phyloP scores from a whole-genome alignment of 148 eudicot species.

The Suaeda aralocaspica region DNA sequence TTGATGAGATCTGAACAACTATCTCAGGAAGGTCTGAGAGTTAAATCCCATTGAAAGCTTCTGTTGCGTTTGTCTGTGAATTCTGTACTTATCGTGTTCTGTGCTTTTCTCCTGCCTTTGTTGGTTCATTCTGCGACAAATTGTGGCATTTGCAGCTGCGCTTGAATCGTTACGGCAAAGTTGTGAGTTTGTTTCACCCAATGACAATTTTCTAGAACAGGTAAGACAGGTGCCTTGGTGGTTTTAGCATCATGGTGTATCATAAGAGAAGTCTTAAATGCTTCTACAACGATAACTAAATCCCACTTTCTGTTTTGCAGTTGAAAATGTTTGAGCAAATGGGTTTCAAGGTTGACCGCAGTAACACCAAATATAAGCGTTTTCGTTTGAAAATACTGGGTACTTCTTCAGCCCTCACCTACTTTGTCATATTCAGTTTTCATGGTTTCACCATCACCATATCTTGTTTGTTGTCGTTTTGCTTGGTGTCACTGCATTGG shows the following conservation, averaged over 20 bases:
- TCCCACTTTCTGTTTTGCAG: constrained; percentile 33
- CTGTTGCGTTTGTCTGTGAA: constrained; percentile 1
- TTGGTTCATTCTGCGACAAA: constrained; percentile 16
- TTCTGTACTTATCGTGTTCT: constrained; percentile 14
- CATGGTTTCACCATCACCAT: not conserved
- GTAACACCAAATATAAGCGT: constrained; percentile 73
- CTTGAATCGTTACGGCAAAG: constrained; percentile 68
- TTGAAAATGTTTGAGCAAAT: constrained; percentile 79
- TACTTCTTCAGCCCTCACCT: constrained; percentile 13
- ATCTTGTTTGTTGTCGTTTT: not conserved
- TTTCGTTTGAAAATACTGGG: constrained; percentile 75
- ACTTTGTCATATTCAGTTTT: not conserved
- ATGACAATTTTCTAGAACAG: constrained; percentile 90
- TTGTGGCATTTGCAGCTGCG: constrained; percentile 53
- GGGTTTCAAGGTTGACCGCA: constrained; percentile 80
- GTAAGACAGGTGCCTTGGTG: constrained; percentile 30
- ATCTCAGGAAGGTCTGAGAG: constrained; percentile 70
- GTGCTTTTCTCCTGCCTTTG: constrained; percentile 12
- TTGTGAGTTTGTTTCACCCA: constrained; percentile 75
- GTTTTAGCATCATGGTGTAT: not conserved
- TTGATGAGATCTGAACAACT: constrained; percentile 86
- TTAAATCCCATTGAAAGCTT: constrained; percentile 2
- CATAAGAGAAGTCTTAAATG: not conserved
- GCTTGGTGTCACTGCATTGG: constrained; percentile 1
- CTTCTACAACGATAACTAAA: not conserved